Evolutionary conservation across 192 early-diverging fungal genomes (phyloP), one percentile per base, ranked within the genome.

Genomic region (Gamsiella multidivaricata): DNA sequence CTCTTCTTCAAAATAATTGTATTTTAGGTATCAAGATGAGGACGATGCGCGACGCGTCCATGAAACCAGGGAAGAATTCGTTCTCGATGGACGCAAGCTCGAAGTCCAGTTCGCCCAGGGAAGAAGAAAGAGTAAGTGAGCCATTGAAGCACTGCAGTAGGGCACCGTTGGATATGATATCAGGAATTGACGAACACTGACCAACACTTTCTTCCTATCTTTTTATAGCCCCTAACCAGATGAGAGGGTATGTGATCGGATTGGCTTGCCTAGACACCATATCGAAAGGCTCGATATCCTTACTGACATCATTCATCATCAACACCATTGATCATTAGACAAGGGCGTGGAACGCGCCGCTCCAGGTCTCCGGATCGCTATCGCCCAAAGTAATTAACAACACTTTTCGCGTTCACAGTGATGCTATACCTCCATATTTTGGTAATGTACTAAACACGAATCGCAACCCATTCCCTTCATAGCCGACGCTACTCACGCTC

Each of bases 201-300:
- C 31, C 9, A 3, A 31, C 9, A 7, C n/a, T 25, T n/a, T 45
- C 33, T 54, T 60, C 23, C 36, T 45, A 22, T 18, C 10, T 32
- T 33, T 5, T 39, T 31, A 15, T 57, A 78, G 74, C 65, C 29
- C 74, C 74, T 36, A 66, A 68, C 31, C 74, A 78, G 33, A 78
- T 78, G 74, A 69, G 74, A 78, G 65, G 74, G 74, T 78, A 51
- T 15, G 54, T 47, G n/a, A n/a, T n/a, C n/a, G n/a, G n/a, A n/a
- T n/a, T n/a, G n/a, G n/a, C n/a, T n/a, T n/a, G n/a, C n/a, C n/a
- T n/a, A n/a, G n/a, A n/a, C n/a, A n/a, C n/a, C n/a, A n/a, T n/a
- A n/a, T n/a, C n/a, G n/a, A n/a, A n/a, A n/a, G n/a, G n/a, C n/a
- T n/a, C n/a, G n/a, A n/a, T n/a, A n/a, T n/a, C n/a, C n/a, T n/a